These are phyloP conservation scores for Betula pendula DNA, from an alignment of 306 rosid genomes.

Conservation along the genomic window DNA sequence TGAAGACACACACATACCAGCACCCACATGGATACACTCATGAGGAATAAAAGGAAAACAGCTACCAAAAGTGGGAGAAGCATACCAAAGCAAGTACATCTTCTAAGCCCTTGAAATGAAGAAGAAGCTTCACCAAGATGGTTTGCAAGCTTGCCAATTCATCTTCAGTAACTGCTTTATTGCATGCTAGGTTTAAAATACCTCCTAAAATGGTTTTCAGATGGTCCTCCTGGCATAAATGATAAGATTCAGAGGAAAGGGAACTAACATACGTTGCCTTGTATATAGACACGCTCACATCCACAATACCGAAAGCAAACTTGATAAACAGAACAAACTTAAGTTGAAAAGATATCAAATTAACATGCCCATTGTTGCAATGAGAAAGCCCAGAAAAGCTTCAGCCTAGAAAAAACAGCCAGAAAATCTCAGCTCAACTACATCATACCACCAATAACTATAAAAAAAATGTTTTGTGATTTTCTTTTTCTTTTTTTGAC, in stretches of 20 bases:
- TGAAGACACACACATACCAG: not conserved
- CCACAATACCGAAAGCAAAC: not conserved
- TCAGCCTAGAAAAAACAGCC: not conserved
- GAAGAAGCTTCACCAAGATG: slow-evolving; percentile 76
- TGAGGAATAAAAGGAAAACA: not conserved
- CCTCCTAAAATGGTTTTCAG: slow-evolving; percentile 71
- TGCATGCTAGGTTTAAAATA: slow-evolving; percentile 51
- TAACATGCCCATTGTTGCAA: not conserved
- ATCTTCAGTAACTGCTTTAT: slow-evolving; percentile 51
- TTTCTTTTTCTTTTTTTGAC: too few relatives aligned
- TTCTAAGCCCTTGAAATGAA: slow-evolving; percentile 58
- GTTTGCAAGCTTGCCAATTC: slow-evolving; percentile 79
- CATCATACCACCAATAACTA: too few relatives aligned
- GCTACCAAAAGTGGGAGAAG: slow-evolving; percentile 28
- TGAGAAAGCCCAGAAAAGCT: not conserved
- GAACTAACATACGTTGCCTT: not conserved
- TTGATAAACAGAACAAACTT: slow-evolving; percentile 5
- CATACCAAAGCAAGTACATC: slow-evolving; percentile 68
- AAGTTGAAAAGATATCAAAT: not conserved
- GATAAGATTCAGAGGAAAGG: slow-evolving; percentile 26
- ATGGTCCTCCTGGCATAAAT: slow-evolving; percentile 63
- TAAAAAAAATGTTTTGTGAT: too few relatives aligned
- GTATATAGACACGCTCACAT: not conserved
- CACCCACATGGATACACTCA: not conserved
- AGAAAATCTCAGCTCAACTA: too few relatives aligned